These are phyloP conservation scores for Auricularia cornea DNA, from an alignment of 768 basidiomycete species.

Conservation along the genomic window DNA sequence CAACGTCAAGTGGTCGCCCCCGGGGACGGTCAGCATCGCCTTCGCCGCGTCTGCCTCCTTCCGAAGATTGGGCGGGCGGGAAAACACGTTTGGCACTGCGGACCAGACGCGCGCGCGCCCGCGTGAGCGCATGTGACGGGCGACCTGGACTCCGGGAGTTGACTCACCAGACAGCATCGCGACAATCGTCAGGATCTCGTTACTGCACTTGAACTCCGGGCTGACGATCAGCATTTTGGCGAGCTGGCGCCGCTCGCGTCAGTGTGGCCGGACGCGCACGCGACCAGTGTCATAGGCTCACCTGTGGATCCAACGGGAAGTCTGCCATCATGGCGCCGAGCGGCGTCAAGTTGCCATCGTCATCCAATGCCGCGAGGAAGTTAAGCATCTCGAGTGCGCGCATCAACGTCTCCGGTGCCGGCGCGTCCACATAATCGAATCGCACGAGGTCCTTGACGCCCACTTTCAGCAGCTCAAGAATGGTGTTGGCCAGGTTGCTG, in stretches of 20 bases:
- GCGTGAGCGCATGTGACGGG: no score
- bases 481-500: slow-evolving; percentile 88
- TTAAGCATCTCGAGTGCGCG: slow-evolving; percentile 91
- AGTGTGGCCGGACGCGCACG: neutral
- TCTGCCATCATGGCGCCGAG: slow-evolving; percentile 93
- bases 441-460: slow-evolving; percentile 88
- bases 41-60: slow-evolving; percentile 93
- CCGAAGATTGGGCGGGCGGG: slow-evolving; percentile 79
- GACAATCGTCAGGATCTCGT: slow-evolving; percentile 90
- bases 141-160: no score
- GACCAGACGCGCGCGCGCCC: no score
- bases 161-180: slow-evolving; percentile 87
- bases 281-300: slow-evolving; percentile 22
- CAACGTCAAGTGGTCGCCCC: slow-evolving; percentile 92
- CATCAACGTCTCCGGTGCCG: slow-evolving; percentile 95
- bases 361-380: slow-evolving; percentile 85
- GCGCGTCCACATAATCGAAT: slow-evolving; percentile 89
- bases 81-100: slow-evolving; percentile 86
- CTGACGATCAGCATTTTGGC: slow-evolving; percentile 91
- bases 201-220: slow-evolving; percentile 92
- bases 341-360: slow-evolving; percentile 83
- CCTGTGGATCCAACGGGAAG: slow-evolving; percentile 97
- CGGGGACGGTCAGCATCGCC: slow-evolving; percentile 78
- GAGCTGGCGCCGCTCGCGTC: slow-evolving; percentile 35
- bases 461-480: slow-evolving; percentile 88